Base-by-base conservation (phyloP, 768 basidiomycete genomes). In the Lanmaoa pseudosensibilis region DNA sequence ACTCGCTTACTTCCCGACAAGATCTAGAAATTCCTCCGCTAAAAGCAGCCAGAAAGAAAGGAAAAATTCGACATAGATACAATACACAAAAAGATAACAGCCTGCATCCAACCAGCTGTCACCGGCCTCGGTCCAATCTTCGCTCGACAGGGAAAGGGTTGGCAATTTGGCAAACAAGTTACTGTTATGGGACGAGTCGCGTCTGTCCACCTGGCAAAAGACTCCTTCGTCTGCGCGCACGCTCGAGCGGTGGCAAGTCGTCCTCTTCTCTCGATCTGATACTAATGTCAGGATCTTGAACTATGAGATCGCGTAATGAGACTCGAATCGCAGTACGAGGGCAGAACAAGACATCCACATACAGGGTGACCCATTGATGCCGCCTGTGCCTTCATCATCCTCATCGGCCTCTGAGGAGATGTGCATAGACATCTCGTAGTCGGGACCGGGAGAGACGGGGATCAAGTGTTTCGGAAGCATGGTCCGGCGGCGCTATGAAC, bases 221-320 rank as follows among this genome's bases (percentile, higher is more conserved):
- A 50, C 73, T 78, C 59, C 75, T 58, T 58, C 79, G 80, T 49
- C 84, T 78, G 55, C 84, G 76, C 34, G 87, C 89, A 61, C 81
- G 79, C 70, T 91, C 89, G 36, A 91, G 73, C 1, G 89, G 89
- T 5, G 88, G 78, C 27, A 91, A 62, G 54, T 81, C 78, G 33
- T 86, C 84, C 36, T 82, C 82, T 4, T 80, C 82, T 78, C 59
- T 60, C 44, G 65, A 54, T 23, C 56, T 55, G 18, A 58, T 57
- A 41, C 72, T 72, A 2, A 43, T 9, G 41, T 69, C 73, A 7
- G 54, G 60, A 36, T 73, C 71, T 57, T 69, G 68, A 41, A 51
- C 59, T 66, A 16, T 7, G 15, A 30, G 6, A 46, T 30, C 8
- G 27, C 18, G 4, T 34, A 51, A 38, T 58, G 18, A 52, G 46